Evolutionary conservation across 768 basidiomycete species (phyloP), one percentile per base, ranked within the genome.

Genomic region (Saitozyma sp.): DNA sequence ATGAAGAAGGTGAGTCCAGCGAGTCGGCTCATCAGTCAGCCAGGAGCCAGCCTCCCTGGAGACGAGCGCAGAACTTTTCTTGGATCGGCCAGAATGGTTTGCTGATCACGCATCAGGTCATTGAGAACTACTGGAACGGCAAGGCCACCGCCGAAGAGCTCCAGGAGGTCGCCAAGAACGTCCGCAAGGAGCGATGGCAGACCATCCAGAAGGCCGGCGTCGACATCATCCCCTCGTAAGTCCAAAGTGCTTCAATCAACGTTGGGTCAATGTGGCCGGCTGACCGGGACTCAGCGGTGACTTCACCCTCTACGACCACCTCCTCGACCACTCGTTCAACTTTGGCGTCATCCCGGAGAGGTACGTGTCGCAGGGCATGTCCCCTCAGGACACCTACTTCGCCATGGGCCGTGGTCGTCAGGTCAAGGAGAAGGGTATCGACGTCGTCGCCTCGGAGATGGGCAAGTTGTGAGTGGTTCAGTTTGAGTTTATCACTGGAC

Each of bases 321-420:
- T 97, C 79, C 88, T 98, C 75, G 95, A 98, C 83, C 92, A 95
- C 83, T 92, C 92, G 67, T 86, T 89, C 65, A 88, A 90, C 50
- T 95, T 99, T 86, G 96, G 97, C 80, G 92, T 89, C 76, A 90
- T 99, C 80, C 95, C 95, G 70, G 87, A 90, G 82, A 91, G 94
- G 70, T 99, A 98, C 81, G 83, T 86, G 63, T 88, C 89, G 56
- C 89, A 91, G 68, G 87, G 88, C 61, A 83, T 99, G 57, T 91
- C 91, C 38, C 84, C 87, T 66, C 87, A 98, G 68, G 95, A 99
- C 82, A 88, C 93, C 78, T 96, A 91, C 83, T 98, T 99, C 74
- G 79, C 96, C 73, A 94, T 98, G 90, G 96, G 95, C 58, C 95
- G 96, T 82, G 96, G 96, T 61, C 91, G 95, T 70, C 96, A 99